Evolutionary conservation across 116 monocot genomes (phyloP).

Genomic region (Thalassia testudinum): DNA sequence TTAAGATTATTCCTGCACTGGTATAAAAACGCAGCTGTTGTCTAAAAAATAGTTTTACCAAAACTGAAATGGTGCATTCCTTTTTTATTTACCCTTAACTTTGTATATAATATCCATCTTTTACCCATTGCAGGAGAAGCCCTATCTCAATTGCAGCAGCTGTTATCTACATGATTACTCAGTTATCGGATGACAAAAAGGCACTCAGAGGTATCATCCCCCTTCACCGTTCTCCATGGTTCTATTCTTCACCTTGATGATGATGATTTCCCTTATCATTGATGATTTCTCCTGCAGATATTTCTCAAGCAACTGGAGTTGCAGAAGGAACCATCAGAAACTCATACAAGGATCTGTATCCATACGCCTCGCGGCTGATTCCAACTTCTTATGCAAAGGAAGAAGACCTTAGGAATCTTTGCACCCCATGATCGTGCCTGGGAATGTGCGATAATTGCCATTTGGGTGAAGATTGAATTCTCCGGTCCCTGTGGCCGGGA

Average conservation of each 20-base stretch:
- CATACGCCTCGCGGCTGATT: conserved; percentile 33
- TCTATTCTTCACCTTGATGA: not conserved
- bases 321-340: conserved; percentile 49
- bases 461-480: no score
- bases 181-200: conserved; percentile 39
- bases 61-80: no score
- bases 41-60: no score
- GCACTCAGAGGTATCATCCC: conserved; percentile 23
- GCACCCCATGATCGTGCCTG: conserved; percentile 22
- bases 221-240: not conserved
- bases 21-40: no score
- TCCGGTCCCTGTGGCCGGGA: no score
- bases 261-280: not conserved
- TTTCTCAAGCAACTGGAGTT: conserved; percentile 37
- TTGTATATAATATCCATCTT: no score
- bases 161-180: conserved; percentile 51
- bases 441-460: no score
- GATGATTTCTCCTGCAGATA: conserved; percentile 17
- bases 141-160: conserved; percentile 43
- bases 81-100: no score
- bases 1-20: no score
- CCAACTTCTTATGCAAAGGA: conserved; percentile 27
- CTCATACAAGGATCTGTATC: conserved; percentile 45
- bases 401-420: conserved; percentile 38
- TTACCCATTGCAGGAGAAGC: conserved; percentile 24